Conservation (phyloP, 2,329 filamentous ascomycete species). For the Sclerotinia minor region DNA sequence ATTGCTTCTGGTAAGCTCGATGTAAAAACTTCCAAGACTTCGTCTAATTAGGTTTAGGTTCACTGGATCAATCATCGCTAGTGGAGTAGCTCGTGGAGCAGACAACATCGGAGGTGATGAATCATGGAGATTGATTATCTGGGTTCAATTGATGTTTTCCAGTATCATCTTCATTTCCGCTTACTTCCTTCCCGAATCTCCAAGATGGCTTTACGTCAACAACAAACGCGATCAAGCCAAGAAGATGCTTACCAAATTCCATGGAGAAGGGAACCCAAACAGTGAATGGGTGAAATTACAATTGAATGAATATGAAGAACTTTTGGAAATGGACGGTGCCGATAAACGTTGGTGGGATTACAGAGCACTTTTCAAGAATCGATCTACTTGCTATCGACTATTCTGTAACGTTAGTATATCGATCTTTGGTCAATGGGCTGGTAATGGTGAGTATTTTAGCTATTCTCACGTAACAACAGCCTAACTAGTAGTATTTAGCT, state of each 20-base stretch:
- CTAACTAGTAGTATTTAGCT: slow-evolving; percentile 32
- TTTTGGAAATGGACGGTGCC: slow-evolving; percentile 50
- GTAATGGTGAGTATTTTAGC: slow-evolving; percentile 35
- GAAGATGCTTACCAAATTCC: slow-evolving; percentile 54
- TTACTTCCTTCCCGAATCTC: slow-evolving; percentile 61
- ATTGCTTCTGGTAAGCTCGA: slow-evolving; percentile 14
- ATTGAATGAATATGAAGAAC: slow-evolving; percentile 51
- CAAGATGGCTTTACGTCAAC: slow-evolving; percentile 61
- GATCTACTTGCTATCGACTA: slow-evolving; percentile 51
- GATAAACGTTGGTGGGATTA: slow-evolving; percentile 60
- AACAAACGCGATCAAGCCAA: slow-evolving; percentile 54
- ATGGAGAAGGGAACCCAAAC: slow-evolving; percentile 53
- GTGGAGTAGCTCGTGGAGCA: slow-evolving; percentile 55
- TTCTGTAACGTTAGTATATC: slow-evolving; percentile 53
- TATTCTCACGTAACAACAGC: neutral
- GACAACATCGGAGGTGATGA: slow-evolving; percentile 44
- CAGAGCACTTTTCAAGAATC: slow-evolving; percentile 52
- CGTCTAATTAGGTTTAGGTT: slow-evolving; percentile 41
- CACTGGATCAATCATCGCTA: slow-evolving; percentile 55
- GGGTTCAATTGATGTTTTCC: slow-evolving; percentile 49
- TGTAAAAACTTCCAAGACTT: neutral
- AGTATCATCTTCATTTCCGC: slow-evolving; percentile 50
- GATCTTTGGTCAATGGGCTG: slow-evolving; percentile 55
- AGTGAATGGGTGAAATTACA: slow-evolving; percentile 55
- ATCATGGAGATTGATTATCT: slow-evolving; percentile 56